A percentile compares a stretch with the other conserved stretches of the same genome.
These are phyloP conservation scores for Ceratocystis destructans DNA, from an alignment of 2,329 filamentous ascomycete genomes.

Conservation along the genomic window DNA sequence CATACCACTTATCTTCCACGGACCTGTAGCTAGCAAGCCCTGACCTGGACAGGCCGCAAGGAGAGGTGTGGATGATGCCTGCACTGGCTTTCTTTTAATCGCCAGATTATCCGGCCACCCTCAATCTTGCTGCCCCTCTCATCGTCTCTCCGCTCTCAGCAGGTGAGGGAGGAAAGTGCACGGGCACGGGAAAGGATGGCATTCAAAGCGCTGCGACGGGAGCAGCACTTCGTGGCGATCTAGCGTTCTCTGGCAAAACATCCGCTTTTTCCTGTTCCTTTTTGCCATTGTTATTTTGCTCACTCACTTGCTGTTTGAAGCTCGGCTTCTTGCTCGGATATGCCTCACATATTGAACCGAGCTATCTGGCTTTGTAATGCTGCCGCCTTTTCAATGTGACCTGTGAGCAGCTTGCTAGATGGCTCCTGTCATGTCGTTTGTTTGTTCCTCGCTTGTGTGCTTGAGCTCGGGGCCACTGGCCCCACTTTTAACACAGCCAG, in stretches of 20 bases:
- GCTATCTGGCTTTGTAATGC: too few species aligned
- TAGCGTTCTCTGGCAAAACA: conserved; percentile 1
- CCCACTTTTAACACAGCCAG: not conserved
- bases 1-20: too few species aligned
- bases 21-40: too few species aligned
- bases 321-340: not conserved
- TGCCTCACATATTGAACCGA: too few species aligned
- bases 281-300: not conserved
- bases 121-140: too few species aligned
- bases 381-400: too few species aligned
- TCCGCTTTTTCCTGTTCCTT: not conserved
- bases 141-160: too few species aligned
- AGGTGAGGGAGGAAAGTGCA: not conserved
- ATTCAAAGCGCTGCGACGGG: not conserved
- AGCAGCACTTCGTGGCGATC: not conserved
- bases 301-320: not conserved
- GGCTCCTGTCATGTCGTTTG: not conserved
- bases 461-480: not conserved
- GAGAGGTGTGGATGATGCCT: too few species aligned
- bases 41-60: too few species aligned
- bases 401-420: not conserved
- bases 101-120: too few species aligned
- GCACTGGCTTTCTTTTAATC: too few species aligned
- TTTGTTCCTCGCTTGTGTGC: not conserved
- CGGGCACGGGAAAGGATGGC: conserved; percentile 5